Conservation (phyloP, 164 flowering plant species). For the Malania oleifera region DNA sequence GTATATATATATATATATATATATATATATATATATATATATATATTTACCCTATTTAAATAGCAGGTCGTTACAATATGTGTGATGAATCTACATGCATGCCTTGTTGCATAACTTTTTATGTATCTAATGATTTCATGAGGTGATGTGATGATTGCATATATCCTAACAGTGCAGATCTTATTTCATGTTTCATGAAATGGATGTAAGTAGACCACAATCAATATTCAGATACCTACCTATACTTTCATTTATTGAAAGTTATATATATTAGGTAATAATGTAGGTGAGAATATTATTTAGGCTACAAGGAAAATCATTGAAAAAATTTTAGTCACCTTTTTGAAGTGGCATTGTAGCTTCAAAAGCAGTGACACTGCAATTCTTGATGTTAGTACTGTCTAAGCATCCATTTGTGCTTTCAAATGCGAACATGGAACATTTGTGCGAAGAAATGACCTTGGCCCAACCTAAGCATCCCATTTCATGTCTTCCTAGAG, state of each 20-base stretch:
- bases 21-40: no score
- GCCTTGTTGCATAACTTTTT: no score
- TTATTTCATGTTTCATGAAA: constrained; percentile 88
- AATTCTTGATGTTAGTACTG: not conserved
- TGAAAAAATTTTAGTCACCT: not conserved
- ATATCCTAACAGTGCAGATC: constrained; percentile 80
- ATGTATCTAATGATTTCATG: not conserved
- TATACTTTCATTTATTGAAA: constrained; percentile 78
- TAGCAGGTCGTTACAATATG: no score
- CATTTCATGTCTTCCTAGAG: not conserved
- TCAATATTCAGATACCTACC: constrained; percentile 71
- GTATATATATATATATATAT: no score
- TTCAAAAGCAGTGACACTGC: not conserved
- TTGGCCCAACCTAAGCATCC: no score
- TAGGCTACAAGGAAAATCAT: not conserved
- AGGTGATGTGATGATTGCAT: constrained; percentile 8
- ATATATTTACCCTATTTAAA: no score
- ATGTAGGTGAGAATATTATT: not conserved
- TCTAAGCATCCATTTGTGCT: no score
- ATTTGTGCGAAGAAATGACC: not conserved
- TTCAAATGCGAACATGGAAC: not conserved
- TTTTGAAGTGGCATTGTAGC: not conserved
- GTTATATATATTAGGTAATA: constrained; percentile 87
- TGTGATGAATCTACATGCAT: no score
- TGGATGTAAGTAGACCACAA: constrained; percentile 65